Base-by-base conservation (phyloP, 2,329 filamentous ascomycete species). In the Venturia effusa region DNA sequence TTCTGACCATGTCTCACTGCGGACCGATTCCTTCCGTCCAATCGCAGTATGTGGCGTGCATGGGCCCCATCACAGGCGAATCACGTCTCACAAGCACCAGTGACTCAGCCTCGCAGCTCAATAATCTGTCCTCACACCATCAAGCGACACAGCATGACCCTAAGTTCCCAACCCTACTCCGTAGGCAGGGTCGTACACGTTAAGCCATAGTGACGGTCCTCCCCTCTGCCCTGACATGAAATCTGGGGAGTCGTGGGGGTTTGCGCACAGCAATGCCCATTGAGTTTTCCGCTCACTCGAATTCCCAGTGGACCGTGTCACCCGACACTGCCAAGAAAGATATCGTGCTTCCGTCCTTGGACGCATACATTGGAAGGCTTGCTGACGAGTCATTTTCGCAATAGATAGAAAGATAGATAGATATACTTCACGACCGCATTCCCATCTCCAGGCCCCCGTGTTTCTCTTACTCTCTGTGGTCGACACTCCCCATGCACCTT, bases 51-150 rank as follows among this genome's bases (percentile, higher is more conserved):
- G 55, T 59, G 27, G 55, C 55, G 41, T 19, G 55, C 55, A 22
- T 41, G 39, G 34, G 39, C 57, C 34, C 39, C 37, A 60, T 40
- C 51, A 41, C 17, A 15, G n/a, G 32, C 57, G 57, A 60, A 60
- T 40, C 57, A 60, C 24, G 34, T 60, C 34, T 40, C 39, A 10
- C 39, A 39, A 3, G 22, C 27, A 22, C 34, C 27, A 13, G 57
- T 60, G 57, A 60, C 57, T 60, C 57, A 60, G 57, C 57, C 57
- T 60, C 34, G 39, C 34, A 40, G 57, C 34, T 39, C 39, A 60
- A 40, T 60, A 60, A 40, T 60, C 40, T 60, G 37, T 41, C 34
- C 40, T 60, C 32, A 60, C 32, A 37, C 27, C 41, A 40, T 17
- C 34, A 8, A 17, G 15, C 37, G 59, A 37, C 59, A 43, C 34